These are phyloP conservation scores for Exophiala xenobiotica DNA, from an alignment of 2,329 filamentous ascomycete genomes.

Conservation along the genomic window DNA sequence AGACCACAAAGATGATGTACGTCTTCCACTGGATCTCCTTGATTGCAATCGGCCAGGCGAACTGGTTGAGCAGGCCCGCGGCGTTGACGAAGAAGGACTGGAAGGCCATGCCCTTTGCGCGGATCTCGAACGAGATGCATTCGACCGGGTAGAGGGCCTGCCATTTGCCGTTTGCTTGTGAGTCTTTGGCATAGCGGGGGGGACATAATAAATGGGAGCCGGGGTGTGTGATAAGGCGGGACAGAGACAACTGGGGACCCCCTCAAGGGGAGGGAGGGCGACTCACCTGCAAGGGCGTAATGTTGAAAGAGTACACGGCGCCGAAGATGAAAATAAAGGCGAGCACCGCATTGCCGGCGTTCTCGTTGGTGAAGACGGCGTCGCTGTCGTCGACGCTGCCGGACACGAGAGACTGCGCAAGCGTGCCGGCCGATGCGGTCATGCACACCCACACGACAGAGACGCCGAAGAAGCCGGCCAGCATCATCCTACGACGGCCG, in stretches of 20 bases:
- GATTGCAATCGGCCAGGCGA: constrained; percentile 39
- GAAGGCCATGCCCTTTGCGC: constrained; percentile 58
- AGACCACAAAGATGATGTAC: constrained; percentile 51
- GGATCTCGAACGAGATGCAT: constrained; percentile 54
- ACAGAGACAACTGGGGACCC: background rate
- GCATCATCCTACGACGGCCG: constrained; percentile 58
- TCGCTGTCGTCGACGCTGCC: constrained; percentile 25
- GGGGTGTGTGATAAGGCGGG: no score
- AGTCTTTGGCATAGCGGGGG: no score
- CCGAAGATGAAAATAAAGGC: constrained; percentile 58
- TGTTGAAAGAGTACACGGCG: constrained; percentile 52
- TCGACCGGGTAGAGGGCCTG: constrained; percentile 53
- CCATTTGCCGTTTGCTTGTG: no score
- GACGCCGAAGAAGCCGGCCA: constrained; percentile 52
- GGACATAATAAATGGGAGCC: no score
- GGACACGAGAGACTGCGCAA: constrained; percentile 27
- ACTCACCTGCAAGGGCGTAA: constrained; percentile 42
- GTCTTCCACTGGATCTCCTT: constrained; percentile 54
- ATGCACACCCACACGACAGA: constrained; percentile 54
- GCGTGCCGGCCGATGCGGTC: constrained; percentile 47
- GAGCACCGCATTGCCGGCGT: constrained; percentile 48
- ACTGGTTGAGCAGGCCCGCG: constrained; percentile 51
- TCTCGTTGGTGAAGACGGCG: constrained; percentile 34
- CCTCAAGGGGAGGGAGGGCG: background rate
- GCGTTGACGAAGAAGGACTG: constrained; percentile 46